A percentile compares a stretch with the other conserved stretches of the same genome.
These are phyloP conservation scores for Colletotrichum sp. DNA, from an alignment of 2,329 filamentous ascomycete genomes.

Conservation along the genomic window DNA sequence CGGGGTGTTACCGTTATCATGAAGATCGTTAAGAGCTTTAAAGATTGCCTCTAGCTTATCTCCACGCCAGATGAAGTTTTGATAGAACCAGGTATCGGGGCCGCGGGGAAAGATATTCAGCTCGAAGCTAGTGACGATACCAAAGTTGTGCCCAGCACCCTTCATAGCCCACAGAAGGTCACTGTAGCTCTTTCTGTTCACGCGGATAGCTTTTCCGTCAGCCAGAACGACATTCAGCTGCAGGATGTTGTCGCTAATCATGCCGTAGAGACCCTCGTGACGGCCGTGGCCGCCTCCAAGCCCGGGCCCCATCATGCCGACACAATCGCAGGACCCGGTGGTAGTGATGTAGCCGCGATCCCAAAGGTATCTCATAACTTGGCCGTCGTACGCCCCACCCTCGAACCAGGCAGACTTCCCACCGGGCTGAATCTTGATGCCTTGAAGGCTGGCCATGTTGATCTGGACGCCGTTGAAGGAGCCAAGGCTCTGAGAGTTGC, in stretches of 20 bases:
- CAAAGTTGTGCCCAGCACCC: too few relatives aligned
- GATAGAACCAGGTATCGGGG: constrained; percentile 25
- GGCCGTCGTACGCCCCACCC: background rate
- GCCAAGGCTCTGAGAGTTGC: constrained; percentile 5
- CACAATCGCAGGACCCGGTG: constrained; percentile 58
- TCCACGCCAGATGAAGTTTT: constrained; percentile 24
- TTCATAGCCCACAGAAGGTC: too few relatives aligned
- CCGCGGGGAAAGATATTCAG: constrained; percentile 27
- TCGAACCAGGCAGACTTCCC: background rate
- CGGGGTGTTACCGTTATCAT: constrained; percentile 21
- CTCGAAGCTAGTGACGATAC: too few relatives aligned
- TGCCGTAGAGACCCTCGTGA: constrained; percentile 57
- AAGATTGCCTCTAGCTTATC: constrained; percentile 26
- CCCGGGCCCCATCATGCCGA: constrained; percentile 50
- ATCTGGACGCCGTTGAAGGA: constrained; percentile 28
- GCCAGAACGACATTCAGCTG: constrained; percentile 57
- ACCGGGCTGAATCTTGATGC: constrained; percentile 8
- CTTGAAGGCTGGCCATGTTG: constrained; percentile 14
- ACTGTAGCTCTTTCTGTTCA: constrained; percentile 30
- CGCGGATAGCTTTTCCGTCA: constrained; percentile 43
- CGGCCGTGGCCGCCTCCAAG: constrained; percentile 64
- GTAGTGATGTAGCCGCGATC: constrained; percentile 14
- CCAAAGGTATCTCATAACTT: constrained; percentile 5
- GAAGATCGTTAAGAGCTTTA: constrained; percentile 22
- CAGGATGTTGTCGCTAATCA: constrained; percentile 57